These are phyloP conservation scores for Tuber magnatum DNA, from an alignment of 495 filamentous ascomycete species.

Conservation along the genomic window DNA sequence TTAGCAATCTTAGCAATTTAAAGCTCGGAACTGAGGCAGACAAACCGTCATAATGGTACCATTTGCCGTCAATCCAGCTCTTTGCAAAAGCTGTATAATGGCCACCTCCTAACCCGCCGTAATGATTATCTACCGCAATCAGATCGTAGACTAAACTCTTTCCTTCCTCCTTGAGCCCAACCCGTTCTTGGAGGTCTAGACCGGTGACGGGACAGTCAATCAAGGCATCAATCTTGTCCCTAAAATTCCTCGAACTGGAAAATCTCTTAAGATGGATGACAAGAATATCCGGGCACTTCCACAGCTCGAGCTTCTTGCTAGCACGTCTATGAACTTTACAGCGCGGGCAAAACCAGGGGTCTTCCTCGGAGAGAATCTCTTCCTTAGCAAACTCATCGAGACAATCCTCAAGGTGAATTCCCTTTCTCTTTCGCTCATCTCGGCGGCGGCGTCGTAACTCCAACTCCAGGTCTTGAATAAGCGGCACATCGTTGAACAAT, in stretches of 20 bases:
- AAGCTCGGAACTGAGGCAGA: constrained; percentile 20
- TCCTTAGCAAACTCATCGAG: constrained; percentile 88
- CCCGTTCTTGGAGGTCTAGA: constrained; percentile 68
- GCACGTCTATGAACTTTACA: constrained; percentile 90
- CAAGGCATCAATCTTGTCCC: constrained; percentile 84
- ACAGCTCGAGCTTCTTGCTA: constrained; percentile 91
- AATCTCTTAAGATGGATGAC: constrained; percentile 95
- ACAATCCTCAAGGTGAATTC: constrained; percentile 81
- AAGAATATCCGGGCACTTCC: constrained; percentile 90
- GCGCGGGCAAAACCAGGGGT: constrained; percentile 92
- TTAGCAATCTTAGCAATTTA: constrained; percentile 29
- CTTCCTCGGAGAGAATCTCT: constrained; percentile 84
- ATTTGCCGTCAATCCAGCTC: constrained; percentile 76
- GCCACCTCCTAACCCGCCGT: constrained; percentile 80
- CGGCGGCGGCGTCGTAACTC: constrained; percentile 55
- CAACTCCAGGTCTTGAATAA: constrained; percentile 60
- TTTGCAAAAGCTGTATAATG: constrained; percentile 93
- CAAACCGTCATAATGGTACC: constrained; percentile 95
- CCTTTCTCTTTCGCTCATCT: constrained; percentile 56
- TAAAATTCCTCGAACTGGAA: constrained; percentile 62
- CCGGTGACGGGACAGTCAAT: constrained; percentile 88
- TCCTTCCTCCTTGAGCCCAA: constrained; percentile 68
- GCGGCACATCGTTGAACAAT: constrained; percentile 49
- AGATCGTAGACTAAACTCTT: constrained; percentile 83
- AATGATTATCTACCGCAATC: constrained; percentile 91